Base-by-base conservation (phyloP, 345 rosid species). In the Euphorbia pulcherrima region DNA sequence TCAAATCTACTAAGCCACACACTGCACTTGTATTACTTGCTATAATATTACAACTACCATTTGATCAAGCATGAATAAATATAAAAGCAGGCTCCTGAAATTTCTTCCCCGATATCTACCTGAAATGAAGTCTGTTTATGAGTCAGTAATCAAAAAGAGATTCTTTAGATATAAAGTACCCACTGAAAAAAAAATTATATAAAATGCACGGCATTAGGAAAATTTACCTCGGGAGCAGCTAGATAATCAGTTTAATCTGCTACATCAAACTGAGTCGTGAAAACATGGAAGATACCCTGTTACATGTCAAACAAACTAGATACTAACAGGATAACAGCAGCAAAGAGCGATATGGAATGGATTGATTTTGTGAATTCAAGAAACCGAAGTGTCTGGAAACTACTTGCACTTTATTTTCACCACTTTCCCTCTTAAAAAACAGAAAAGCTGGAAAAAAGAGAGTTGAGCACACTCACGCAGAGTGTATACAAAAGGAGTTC, bases 381-480 rank as follows among this genome's bases (percentile, higher is more conserved):
- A 62, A 71, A 75, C 82, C 77, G 78, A 81, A 59, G 67, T 16
- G 17, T 58, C 60, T 54, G 47, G 66, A 37, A 60, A 50, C 75
- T 62, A 60, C 41, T 51, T 44, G 72, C 53, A 67, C 62, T 58
- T 81, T 65, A 72, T 78, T 75, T 78, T 80, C 81, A 79, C 92
- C 90, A 81, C 77, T 77, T 83, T 85, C 83, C 79, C 74, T 81
- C 76, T 61, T 20, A 87, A 94, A 89, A 93, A 83, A 55, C 76
- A 69, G 90, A 78, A 86, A 78, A 75, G 75, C 64, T 68, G 88
- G 81, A 27, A 60, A 79, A 80, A 83, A 74, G 71, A 81, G 71
- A 81, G 73, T 78, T 75, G 46, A 65, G 60, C 76, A 73, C 76
- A 71, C 68, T 67, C 71, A 57, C 29, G 29, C 18, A 60, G 60